Percentiles rank a stretch among this genome's conserved stretches.
Evolutionary conservation across 2,329 filamentous ascomycete species (phyloP).

Genomic region (Fusarium camptoceras): DNA sequence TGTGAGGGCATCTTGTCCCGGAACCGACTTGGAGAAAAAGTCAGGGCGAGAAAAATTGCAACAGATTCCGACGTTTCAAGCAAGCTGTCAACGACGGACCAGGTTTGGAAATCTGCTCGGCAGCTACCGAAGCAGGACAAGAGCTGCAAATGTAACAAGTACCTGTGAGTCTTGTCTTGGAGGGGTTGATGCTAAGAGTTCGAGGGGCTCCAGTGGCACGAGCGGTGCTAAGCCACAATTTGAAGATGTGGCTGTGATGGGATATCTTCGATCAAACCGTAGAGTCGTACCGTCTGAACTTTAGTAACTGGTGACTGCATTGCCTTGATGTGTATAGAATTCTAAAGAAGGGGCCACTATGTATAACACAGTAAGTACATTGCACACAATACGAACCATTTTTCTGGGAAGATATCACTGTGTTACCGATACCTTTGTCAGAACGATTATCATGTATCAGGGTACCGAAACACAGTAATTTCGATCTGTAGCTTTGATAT

Average conservation of each 20-base stretch:
- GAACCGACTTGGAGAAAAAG: not conserved
- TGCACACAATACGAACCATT: not conserved
- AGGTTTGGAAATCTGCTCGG: conserved; percentile 30
- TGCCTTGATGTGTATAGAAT: not conserved
- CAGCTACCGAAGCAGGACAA: conserved; percentile 30
- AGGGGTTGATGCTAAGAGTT: conserved; percentile 17
- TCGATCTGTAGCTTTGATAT: not conserved
- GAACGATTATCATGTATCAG: not conserved
- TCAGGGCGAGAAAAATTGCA: not conserved
- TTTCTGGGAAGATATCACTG: not conserved
- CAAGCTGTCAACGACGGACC: conserved; percentile 11
- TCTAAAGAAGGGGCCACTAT: not conserved
- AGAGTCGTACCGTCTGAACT: not conserved
- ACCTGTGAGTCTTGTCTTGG: conserved; percentile 7
- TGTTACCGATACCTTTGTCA: not conserved
- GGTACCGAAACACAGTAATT: not conserved
- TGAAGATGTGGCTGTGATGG: conserved; percentile 14
- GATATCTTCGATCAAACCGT: not conserved
- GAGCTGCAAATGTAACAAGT: conserved; percentile 11
- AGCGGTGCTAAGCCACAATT: conserved; percentile 14
- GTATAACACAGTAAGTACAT: no score
- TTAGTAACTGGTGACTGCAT: not conserved
- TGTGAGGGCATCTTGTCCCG: conserved; percentile 58
- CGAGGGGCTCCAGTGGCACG: conserved; percentile 22
- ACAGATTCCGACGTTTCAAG: conserved; percentile 2